Evolutionary conservation across 1,139 yeast species (phyloP).

Genomic region (Nakaseomyces sp.): DNA sequence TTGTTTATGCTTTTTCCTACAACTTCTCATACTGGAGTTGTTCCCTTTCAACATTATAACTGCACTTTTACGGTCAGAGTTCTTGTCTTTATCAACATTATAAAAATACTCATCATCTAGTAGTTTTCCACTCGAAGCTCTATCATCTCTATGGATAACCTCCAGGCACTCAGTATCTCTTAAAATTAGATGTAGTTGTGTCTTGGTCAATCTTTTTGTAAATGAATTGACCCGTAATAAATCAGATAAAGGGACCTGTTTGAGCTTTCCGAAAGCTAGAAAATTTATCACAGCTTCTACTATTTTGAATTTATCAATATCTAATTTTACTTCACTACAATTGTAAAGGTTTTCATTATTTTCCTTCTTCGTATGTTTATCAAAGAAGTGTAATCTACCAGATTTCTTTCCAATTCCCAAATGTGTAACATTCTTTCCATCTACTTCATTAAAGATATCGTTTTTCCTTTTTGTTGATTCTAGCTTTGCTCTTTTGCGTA

Average conservation of each 20-base stretch:
- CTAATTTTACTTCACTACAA: too few species aligned
- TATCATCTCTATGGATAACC: background rate
- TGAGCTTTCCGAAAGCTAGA: too few species aligned
- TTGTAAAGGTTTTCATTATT: too few species aligned
- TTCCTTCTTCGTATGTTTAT: background rate
- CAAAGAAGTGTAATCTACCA: background rate
- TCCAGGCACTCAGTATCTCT: background rate
- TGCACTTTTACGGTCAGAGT: too few species aligned
- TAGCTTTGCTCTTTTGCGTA: background rate
- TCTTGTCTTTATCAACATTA: too few species aligned
- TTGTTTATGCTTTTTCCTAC: conserved; percentile 86
- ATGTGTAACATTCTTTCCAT: too few species aligned
- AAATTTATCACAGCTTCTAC: background rate
- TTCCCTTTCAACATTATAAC: too few species aligned
- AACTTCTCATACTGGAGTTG: conserved; percentile 48
- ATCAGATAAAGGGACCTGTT: background rate
- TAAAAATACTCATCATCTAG: too few species aligned
- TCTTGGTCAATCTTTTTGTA: background rate
- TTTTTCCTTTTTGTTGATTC: background rate
- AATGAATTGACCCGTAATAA: background rate
- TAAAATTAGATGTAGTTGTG: background rate
- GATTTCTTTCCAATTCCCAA: background rate
- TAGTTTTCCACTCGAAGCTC: background rate
- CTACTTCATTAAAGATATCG: too few species aligned
- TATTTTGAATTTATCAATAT: background rate